Evolutionary conservation across 208 protist genomes (phyloP), one percentile per base, ranked within the genome.

Genomic region (Trichomonas vaginalis): DNA sequence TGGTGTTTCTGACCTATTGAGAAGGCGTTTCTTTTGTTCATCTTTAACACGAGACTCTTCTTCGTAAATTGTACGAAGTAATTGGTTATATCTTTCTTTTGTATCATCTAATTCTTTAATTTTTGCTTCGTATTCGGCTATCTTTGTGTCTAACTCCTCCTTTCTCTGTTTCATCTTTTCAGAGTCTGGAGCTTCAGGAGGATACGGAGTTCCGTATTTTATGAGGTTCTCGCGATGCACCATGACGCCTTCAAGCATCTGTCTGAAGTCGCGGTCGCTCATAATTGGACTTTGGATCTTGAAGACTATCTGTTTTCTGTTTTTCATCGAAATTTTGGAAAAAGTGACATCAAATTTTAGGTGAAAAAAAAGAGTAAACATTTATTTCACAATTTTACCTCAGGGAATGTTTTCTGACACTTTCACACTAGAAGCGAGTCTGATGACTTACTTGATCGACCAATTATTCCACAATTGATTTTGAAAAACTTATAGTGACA

Each of bases 401-500:
- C n/a, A n/a, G n/a, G n/a, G n/a, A n/a, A n/a, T n/a, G n/a, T n/a
- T n/a, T n/a, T n/a, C n/a, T n/a, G n/a, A n/a, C n/a, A n/a, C n/a
- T n/a, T n/a, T n/a, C n/a, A n/a, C n/a, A n/a, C n/a, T n/a, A n/a
- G n/a, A n/a, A n/a, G n/a, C n/a, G n/a, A n/a, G n/a, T n/a, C n/a
- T n/a, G n/a, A n/a, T n/a, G n/a, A n/a, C n/a, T n/a, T n/a, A n/a
- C n/a, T n/a, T n/a, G n/a, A n/a, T n/a, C n/a, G n/a, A n/a, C n/a
- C n/a, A n/a, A n/a, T n/a, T n/a, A n/a, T n/a, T n/a, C n/a, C n/a
- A n/a, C n/a, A n/a, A n/a, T n/a, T n/a, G n/a, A n/a, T n/a, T n/a
- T n/a, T n/a, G n/a, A n/a, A n/a, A n/a, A n/a, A 98, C 99, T 88
- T 98, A 99, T 96, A 97, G 99, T 46, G 98, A 99, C 96, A 97